Evolutionary conservation across 2,329 filamentous ascomycete species (phyloP), one percentile per base, ranked within the genome.

Genomic region (Fulvia fulva): DNA sequence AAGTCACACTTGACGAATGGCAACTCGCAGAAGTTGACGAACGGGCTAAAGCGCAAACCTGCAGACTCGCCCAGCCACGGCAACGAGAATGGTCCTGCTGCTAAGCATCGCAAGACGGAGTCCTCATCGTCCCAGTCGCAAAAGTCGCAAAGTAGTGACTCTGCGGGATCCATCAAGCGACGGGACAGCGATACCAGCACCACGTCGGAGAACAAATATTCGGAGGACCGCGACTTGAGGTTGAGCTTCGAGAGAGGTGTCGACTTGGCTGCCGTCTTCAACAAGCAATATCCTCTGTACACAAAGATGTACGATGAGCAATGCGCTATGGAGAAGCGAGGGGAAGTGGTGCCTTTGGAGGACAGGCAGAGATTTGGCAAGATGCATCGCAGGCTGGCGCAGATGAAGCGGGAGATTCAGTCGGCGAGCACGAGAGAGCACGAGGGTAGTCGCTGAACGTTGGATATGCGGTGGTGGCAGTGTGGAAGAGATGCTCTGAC

Each of bases 221-320:
- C n/a, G n/a, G n/a, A 67, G 43, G 62, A 62, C 26, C 62, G 65
- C 22, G 61, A 60, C 37, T 66, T 70, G 60, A n/a, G 7, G 7
- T 12, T 50, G 12, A 68, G 64, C 21, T 78, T 75, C 70, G 73
- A 71, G 23, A 76, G 78, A 63, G 77, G 75, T 32, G 71, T 80
- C 22, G 73, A 75, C 57, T 65, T 79, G 25, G 78, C 78, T 2
- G 74, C 76, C 63, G 76, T 74, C 51, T 87, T 87, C 70, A 63
- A 65, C 44, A 83, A 84, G 67, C 80, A 80, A 61, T 86, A 87
- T 66, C 79, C 80, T 34, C 79, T 78, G 57, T 87, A 87, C 65
- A 77, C 79, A 64, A 72, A 77, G 65, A 69, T 85, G 65, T 83
- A 86, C 68, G 79, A 80, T 66, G 70, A 73, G 62, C 65, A 78